phyloP scores from a whole-genome alignment of 2,329 filamentous ascomycete genomes.

The Byssoonygena ceratinophila region DNA sequence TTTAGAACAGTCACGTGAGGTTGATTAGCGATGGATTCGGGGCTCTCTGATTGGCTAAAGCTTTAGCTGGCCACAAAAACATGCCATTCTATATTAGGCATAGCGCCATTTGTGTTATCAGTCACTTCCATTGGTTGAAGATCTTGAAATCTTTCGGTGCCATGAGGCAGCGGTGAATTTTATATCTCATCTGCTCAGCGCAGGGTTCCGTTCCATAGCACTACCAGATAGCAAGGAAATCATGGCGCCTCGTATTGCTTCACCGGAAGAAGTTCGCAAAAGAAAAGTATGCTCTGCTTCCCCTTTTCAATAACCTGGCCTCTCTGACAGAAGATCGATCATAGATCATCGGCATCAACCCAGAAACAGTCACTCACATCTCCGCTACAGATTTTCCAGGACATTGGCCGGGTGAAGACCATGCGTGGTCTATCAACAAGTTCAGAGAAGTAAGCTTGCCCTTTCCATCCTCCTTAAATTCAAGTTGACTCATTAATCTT shows the following conservation, averaged over 20 bases:
- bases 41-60: constrained; percentile 6
- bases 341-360: constrained; percentile 74
- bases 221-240: not conserved
- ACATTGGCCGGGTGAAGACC: constrained; percentile 80
- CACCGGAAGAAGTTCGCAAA: constrained; percentile 35
- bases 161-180: not conserved
- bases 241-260: constrained; percentile 37
- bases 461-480: constrained; percentile 37
- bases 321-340: not conserved
- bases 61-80: not conserved
- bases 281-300: constrained; percentile 29
- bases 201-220: not conserved
- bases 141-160: not conserved
- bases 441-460: constrained; percentile 49
- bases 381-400: constrained; percentile 84
- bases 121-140: constrained; percentile 5
- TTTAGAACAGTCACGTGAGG: constrained; percentile 4
- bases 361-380: constrained; percentile 82
- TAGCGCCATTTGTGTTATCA: not conserved
- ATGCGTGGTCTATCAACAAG: constrained; percentile 62
- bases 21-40: not conserved
- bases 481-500: not conserved
- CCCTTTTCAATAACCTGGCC: not conserved
- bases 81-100: not conserved
- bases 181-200: not conserved